Evolutionary conservation across 331 rosid genomes (phyloP).

Genomic region (Cydonia oblonga): DNA sequence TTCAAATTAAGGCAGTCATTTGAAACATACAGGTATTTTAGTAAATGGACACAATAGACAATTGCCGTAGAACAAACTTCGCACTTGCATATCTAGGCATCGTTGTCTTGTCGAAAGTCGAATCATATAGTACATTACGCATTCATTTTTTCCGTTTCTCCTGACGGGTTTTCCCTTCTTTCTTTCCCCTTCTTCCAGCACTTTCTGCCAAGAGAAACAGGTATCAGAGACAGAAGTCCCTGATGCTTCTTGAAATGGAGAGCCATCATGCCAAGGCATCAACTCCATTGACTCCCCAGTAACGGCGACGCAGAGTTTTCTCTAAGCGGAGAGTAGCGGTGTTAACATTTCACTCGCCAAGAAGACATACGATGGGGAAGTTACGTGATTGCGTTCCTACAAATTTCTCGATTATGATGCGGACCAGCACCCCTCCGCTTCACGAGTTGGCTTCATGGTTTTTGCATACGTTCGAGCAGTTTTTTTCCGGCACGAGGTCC

Average conservation of each 20-base stretch:
- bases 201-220: conserved; percentile 81
- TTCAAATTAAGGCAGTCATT: no score
- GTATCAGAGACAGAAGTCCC: conserved; percentile 81
- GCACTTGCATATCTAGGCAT: neutral
- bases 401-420: neutral
- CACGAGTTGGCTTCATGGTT: conserved; percentile 7
- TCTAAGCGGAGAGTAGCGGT: neutral
- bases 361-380: conserved; percentile 3
- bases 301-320: neutral
- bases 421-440: neutral
- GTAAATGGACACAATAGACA: neutral
- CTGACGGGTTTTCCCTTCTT: neutral
- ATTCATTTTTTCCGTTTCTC: neutral
- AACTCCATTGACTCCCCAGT: conserved; percentile 40
- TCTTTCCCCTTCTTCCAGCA: conserved; percentile 37
- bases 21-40: neutral
- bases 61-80: neutral
- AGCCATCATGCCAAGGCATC: conserved; percentile 91
- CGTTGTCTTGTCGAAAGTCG: neutral
- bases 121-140: neutral
- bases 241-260: conserved; percentile 93
- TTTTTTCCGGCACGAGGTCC: conserved; percentile 5
- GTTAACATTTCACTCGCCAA: neutral
- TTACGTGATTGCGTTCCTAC: neutral
- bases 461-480: neutral